These are phyloP conservation scores for Colletotrichum australisinense DNA, from an alignment of 2,329 filamentous ascomycete genomes.

Conservation along the genomic window DNA sequence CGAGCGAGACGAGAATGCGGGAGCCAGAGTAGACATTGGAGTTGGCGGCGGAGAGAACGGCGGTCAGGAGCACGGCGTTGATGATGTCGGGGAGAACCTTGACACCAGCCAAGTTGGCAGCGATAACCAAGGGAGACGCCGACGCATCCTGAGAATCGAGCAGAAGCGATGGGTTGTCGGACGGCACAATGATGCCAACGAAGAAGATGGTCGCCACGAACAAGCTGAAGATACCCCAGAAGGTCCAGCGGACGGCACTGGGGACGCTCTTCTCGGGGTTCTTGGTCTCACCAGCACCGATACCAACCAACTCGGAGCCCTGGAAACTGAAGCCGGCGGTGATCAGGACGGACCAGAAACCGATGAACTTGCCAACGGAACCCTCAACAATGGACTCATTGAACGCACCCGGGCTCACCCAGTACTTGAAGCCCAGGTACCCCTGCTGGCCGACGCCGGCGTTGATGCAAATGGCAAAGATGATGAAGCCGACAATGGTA, in stretches of 20 bases:
- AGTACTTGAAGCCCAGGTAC: constrained; percentile 81
- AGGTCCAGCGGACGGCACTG: constrained; percentile 78
- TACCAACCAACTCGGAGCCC: constrained; percentile 80
- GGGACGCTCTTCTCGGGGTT: constrained; percentile 80
- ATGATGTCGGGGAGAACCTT: constrained; percentile 74
- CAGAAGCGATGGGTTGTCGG: constrained; percentile 64
- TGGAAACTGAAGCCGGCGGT: constrained; percentile 78
- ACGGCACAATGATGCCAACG: constrained; percentile 78
- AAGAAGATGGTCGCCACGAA: constrained; percentile 76
- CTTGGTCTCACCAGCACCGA: constrained; percentile 81
- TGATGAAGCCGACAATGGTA: constrained; percentile 79
- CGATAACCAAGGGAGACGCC: constrained; percentile 74
- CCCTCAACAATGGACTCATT: constrained; percentile 67
- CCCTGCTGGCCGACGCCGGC: constrained; percentile 76
- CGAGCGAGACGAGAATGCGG: constrained; percentile 75
- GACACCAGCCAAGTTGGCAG: constrained; percentile 71
- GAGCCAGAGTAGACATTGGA: constrained; percentile 81
- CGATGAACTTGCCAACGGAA: constrained; percentile 70
- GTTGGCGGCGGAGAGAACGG: constrained; percentile 82
- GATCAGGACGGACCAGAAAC: constrained; percentile 76
- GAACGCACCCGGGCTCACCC: constrained; percentile 76
- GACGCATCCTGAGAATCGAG: constrained; percentile 66
- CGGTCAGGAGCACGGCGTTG: constrained; percentile 82
- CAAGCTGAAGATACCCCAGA: constrained; percentile 78
- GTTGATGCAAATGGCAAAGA: constrained; percentile 81